Evolutionary conservation across 208 protist species (phyloP).

Genomic region (Leishmania braziliensis): DNA sequence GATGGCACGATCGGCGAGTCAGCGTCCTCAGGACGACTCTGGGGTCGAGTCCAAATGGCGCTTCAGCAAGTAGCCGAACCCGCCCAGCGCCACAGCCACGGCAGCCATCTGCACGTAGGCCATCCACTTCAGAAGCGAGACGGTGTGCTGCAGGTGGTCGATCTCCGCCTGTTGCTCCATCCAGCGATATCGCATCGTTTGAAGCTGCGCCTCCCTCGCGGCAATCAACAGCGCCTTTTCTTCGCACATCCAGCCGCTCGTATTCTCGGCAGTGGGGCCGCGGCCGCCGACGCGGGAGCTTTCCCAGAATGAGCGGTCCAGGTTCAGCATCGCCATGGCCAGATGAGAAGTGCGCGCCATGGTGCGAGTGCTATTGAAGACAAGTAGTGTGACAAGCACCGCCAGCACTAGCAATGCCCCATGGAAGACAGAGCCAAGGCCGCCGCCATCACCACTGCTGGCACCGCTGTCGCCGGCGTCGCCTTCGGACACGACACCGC

Average conservation of each 20-base stretch:
- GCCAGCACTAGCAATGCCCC: slow-evolving; percentile 64
- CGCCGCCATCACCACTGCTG: slow-evolving; percentile 24
- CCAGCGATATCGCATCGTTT: slow-evolving; percentile 79
- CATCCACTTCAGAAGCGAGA: slow-evolving; percentile 58
- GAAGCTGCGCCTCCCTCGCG: slow-evolving; percentile 72
- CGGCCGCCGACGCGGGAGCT: neutral
- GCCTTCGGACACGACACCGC: slow-evolving; percentile 1
- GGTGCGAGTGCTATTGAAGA: slow-evolving; percentile 53
- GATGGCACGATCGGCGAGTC: neutral
- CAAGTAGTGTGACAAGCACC: slow-evolving; percentile 56
- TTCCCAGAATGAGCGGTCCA: slow-evolving; percentile 22
- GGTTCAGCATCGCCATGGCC: slow-evolving; percentile 27
- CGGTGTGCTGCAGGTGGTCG: slow-evolving; percentile 43
- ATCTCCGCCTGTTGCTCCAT: slow-evolving; percentile 72
- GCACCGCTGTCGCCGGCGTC: slow-evolving; percentile 9
- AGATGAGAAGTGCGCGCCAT: slow-evolving; percentile 38
- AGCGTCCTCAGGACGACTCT: neutral
- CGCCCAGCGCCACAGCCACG: slow-evolving; percentile 30
- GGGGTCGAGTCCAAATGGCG: neutral
- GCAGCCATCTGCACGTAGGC: slow-evolving; percentile 41
- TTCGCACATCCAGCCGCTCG: slow-evolving; percentile 35
- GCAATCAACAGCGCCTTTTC: slow-evolving; percentile 66
- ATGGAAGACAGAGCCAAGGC: slow-evolving; percentile 55
- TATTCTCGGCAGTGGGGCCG: neutral
- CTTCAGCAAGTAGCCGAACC: slow-evolving; percentile 25